A percentile compares a stretch with the other conserved stretches of the same genome.
phyloP scores from a whole-genome alignment of 2,329 filamentous ascomycete species.

The Aspergillus ochraceus region DNA sequence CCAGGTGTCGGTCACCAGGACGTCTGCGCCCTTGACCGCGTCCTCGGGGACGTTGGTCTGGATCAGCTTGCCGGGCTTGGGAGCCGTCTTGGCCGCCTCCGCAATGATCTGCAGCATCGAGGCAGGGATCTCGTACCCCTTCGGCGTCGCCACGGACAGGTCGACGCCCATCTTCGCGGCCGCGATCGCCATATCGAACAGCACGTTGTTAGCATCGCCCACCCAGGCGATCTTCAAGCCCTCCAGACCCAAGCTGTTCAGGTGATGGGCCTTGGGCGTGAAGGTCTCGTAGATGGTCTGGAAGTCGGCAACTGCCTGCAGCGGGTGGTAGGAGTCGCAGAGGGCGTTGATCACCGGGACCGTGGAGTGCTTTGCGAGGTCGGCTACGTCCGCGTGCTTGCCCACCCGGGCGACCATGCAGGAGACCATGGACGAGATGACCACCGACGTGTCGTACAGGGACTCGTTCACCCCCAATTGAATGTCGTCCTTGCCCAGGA shows the following conservation, averaged over 20 bases:
- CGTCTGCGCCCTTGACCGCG: constrained; percentile 78
- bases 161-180: constrained; percentile 85
- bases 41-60: constrained; percentile 83
- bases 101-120: constrained; percentile 72
- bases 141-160: constrained; percentile 81
- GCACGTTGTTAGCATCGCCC: constrained; percentile 94
- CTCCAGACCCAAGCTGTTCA: constrained; percentile 65
- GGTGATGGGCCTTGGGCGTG: constrained; percentile 45
- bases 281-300: constrained; percentile 84
- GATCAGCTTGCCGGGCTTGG: constrained; percentile 63
- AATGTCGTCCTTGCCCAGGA: constrained; percentile 92
- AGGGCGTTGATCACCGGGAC: constrained; percentile 86
- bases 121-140: constrained; percentile 77
- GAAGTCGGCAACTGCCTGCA: constrained; percentile 93
- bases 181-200: constrained; percentile 88
- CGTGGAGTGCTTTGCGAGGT: constrained; percentile 68
- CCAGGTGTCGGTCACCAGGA: constrained; percentile 97
- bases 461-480: constrained; percentile 94
- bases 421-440: constrained; percentile 92
- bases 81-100: constrained; percentile 58
- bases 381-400: constrained; percentile 71
- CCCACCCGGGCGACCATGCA: constrained; percentile 80
- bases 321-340: constrained; percentile 86
- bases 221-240: constrained; percentile 94
- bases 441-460: constrained; percentile 84